phyloP scores from a whole-genome alignment of 2,329 filamentous ascomycete genomes.

The Nothomitra cinnamomea region DNA sequence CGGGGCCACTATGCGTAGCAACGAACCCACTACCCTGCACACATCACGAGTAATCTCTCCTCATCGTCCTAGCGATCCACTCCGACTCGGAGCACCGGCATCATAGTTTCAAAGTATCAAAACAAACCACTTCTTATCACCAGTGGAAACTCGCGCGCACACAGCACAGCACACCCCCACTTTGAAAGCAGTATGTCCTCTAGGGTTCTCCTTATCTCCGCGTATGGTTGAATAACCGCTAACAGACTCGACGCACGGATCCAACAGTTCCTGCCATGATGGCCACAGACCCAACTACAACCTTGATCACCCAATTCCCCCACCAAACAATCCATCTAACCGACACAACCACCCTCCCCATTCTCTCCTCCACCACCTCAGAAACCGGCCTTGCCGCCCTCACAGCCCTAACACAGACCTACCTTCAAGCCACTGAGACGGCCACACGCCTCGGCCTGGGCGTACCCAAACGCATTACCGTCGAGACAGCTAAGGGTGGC shows the following conservation, averaged over 20 bases:
- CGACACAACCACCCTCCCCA: conserved; percentile 1
- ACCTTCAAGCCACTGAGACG: conserved; percentile 35
- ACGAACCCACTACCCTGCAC: neutral
- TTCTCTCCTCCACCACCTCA: conserved; percentile 17
- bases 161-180: neutral
- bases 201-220: neutral
- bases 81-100: neutral
- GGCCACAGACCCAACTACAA: conserved; percentile 1
- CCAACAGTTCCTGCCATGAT: neutral
- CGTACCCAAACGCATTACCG: conserved; percentile 37
- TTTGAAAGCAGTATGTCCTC: neutral
- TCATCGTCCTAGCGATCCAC: neutral
- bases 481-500: conserved; percentile 33
- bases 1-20: neutral
- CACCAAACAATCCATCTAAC: conserved; percentile 3
- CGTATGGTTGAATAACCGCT: neutral
- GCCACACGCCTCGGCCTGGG: conserved; percentile 37
- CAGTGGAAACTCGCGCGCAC: neutral
- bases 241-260: neutral
- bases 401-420: conserved; percentile 33
- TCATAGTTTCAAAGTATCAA: neutral
- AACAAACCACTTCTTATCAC: neutral
- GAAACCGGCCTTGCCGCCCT: conserved; percentile 25
- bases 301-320: neutral
- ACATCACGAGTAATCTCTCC: neutral